These are phyloP conservation scores for Heterobasidion parviporum DNA, from an alignment of 1,284 basidiomycete genomes.

Conservation along the genomic window DNA sequence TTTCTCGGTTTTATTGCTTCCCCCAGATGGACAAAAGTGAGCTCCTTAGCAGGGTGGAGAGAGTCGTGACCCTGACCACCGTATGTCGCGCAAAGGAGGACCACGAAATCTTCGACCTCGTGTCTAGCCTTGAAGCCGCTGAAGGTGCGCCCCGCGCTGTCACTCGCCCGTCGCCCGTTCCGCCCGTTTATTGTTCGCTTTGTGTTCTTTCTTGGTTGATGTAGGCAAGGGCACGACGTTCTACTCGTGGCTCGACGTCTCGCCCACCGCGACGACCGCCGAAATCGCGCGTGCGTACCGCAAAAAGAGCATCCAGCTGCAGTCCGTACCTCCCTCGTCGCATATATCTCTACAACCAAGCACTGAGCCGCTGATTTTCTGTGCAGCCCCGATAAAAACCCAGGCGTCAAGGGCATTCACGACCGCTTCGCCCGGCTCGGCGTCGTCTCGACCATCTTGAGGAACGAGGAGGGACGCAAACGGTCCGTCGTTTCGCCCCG, in stretches of 20 bases:
- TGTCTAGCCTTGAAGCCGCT: slow-evolving; percentile 69
- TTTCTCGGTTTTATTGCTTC: not conserved
- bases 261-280: slow-evolving; percentile 55
- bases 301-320: slow-evolving; percentile 80
- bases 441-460: slow-evolving; percentile 76
- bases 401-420: slow-evolving; percentile 69
- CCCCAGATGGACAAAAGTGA: slow-evolving; percentile 61
- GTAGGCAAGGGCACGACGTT: slow-evolving; percentile 81
- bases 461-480: slow-evolving; percentile 68
- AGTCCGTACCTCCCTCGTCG: slow-evolving; percentile 43
- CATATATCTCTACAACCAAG: not conserved
- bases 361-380: not conserved
- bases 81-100: slow-evolving; percentile 51
- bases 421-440: slow-evolving; percentile 85
- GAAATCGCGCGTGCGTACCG: slow-evolving; percentile 86
- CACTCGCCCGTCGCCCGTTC: not conserved
- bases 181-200: not conserved
- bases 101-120: slow-evolving; percentile 95
- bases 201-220: not conserved
- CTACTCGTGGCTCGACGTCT: slow-evolving; percentile 79
- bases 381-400: slow-evolving; percentile 87
- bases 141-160: slow-evolving; percentile 50
- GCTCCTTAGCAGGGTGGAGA: not conserved
- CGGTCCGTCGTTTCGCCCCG: slow-evolving; percentile 40
- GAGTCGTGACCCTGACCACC: not conserved